A percentile compares a stretch with the other conserved stretches of the same genome.
These are phyloP conservation scores for Ustilago loliicola DNA, from an alignment of 1,284 basidiomycete species.

Conservation along the genomic window DNA sequence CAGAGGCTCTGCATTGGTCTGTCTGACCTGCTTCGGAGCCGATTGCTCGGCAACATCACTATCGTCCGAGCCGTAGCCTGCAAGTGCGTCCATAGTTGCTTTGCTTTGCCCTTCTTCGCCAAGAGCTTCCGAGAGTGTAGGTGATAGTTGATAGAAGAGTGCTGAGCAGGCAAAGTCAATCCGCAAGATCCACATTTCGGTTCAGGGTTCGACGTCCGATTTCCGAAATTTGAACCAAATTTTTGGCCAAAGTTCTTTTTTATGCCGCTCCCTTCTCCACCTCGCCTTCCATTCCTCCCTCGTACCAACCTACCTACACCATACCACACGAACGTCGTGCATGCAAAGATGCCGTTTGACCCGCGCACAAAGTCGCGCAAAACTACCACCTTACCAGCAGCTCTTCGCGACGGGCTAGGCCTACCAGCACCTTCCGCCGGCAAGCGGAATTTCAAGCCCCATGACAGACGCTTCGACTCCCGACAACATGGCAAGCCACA, in stretches of 20 bases:
- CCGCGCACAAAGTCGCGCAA: constrained; percentile 45
- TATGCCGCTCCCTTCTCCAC: constrained; percentile 4
- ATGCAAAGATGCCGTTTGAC: constrained; percentile 41
- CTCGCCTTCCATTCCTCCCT: not conserved
- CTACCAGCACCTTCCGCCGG: constrained; percentile 33
- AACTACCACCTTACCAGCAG: constrained; percentile 62
- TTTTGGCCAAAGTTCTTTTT: constrained; percentile 10
- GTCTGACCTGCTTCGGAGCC: not conserved
- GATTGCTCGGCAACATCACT: constrained; percentile 30
- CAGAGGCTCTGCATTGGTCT: constrained; percentile 11
- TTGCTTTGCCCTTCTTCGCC: not conserved
- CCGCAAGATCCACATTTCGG: not conserved
- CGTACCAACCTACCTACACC: not conserved
- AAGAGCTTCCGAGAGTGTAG: not conserved
- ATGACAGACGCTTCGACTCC: constrained; percentile 23
- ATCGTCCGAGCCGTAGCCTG: constrained; percentile 56
- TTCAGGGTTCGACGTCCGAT: constrained; percentile 2
- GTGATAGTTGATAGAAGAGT: not conserved
- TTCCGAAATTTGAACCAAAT: constrained; percentile 29
- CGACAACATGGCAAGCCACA: constrained; percentile 18
- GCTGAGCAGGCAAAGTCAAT: not conserved
- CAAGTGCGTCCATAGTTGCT: constrained; percentile 52
- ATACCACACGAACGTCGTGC: not conserved
- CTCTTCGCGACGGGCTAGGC: constrained; percentile 65
- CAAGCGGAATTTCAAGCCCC: constrained; percentile 30